phyloP scores from a whole-genome alignment of 208 protist species.

The Trypanosoma caninum region DNA sequence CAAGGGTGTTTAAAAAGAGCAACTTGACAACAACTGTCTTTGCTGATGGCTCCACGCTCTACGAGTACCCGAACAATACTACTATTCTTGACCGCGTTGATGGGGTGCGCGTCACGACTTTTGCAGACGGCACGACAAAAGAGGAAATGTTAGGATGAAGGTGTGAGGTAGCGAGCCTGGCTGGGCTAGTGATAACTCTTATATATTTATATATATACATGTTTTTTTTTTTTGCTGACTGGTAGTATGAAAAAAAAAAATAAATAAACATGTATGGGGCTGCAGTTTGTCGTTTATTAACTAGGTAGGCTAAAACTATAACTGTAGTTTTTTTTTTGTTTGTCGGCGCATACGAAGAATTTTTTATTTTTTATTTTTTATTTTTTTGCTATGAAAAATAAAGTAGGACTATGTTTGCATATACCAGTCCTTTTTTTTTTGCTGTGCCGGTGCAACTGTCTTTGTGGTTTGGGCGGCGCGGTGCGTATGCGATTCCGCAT shows the following conservation, averaged over 20 bases:
- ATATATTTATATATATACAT: neutral
- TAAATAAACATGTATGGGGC: too few relatives aligned
- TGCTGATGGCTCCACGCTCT: slow-evolving; percentile 60
- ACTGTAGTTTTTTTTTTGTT: slow-evolving; percentile 3
- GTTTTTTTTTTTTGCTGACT: neutral
- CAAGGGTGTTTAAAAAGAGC: slow-evolving; percentile 52
- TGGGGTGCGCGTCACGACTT: slow-evolving; percentile 74
- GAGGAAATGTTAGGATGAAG: slow-evolving; percentile 39
- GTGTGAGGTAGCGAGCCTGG: neutral
- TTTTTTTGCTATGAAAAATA: slow-evolving; percentile 11
- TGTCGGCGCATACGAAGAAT: neutral
- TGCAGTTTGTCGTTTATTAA: too few relatives aligned
- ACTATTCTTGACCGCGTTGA: slow-evolving; percentile 73
- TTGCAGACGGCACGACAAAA: slow-evolving; percentile 60
- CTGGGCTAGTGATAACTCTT: neutral
- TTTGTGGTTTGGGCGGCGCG: slow-evolving; percentile 53
- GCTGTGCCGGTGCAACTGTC: slow-evolving; percentile 10
- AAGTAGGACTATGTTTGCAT: slow-evolving; percentile 11
- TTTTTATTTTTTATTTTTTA: neutral
- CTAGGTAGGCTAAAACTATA: too few relatives aligned
- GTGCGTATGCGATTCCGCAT: slow-evolving; percentile 70
- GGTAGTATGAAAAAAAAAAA: too few relatives aligned
- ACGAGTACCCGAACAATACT: slow-evolving; percentile 72
- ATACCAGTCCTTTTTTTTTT: slow-evolving; percentile 6
- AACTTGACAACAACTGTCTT: slow-evolving; percentile 65